These are phyloP conservation scores for Wickerhamomyces tratensis DNA, from an alignment of 805 yeast genomes.

Conservation along the genomic window DNA sequence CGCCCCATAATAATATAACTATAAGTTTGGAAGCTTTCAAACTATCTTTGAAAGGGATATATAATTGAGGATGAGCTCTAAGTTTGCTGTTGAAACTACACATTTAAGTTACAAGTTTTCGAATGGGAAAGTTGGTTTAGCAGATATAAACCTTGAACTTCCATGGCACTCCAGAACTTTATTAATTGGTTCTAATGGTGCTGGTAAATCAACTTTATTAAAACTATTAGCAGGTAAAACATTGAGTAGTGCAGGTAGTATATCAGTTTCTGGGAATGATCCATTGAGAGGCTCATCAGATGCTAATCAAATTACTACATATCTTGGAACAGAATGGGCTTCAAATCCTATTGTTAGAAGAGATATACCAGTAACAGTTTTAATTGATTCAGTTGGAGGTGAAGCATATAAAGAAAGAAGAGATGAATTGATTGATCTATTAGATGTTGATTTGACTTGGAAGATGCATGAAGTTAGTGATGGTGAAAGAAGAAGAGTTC, in stretches of 20 bases:
- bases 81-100: conserved; percentile 48
- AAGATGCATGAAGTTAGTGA: conserved; percentile 87
- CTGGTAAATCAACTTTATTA: conserved; percentile 88
- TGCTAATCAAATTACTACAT: conserved; percentile 49
- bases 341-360: conserved; percentile 81
- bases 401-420: conserved; percentile 62
- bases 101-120: conserved; percentile 65
- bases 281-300: conserved; percentile 62
- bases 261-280: conserved; percentile 72
- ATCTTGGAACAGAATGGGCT: conserved; percentile 97
- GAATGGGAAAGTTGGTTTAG: conserved; percentile 52
- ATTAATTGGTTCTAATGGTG: conserved; percentile 91
- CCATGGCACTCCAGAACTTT: conserved; percentile 69
- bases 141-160: conserved; percentile 49
- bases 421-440: conserved; percentile 59
- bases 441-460: conserved; percentile 87
- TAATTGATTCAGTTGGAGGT: conserved; percentile 80
- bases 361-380: conserved; percentile 78
- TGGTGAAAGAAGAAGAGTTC: conserved; percentile 93
- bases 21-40: too few relatives aligned
- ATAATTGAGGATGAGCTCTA: not conserved
- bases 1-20: too few relatives aligned
- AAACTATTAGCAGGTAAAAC: conserved; percentile 87
- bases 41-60: too few relatives aligned
- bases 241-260: conserved; percentile 61